Evolutionary conservation across 2,329 filamentous ascomycete genomes (phyloP).

Genomic region (Fusarium devonianum): DNA sequence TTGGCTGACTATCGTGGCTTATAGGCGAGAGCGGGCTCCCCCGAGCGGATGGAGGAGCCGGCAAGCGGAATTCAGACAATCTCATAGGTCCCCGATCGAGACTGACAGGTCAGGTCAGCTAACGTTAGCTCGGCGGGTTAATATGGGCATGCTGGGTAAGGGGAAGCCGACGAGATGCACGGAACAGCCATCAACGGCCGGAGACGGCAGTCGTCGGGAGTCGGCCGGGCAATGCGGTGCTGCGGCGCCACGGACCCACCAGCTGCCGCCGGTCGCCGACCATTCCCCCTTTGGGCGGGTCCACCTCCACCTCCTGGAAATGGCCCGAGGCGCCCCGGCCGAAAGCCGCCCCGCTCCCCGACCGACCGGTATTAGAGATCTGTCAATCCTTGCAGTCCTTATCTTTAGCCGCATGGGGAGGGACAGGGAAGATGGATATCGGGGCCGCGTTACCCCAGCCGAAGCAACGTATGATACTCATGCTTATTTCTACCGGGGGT

Average conservation of each 20-base stretch:
- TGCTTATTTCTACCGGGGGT: slow-evolving; percentile 4
- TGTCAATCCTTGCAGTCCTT: slow-evolving; percentile 1
- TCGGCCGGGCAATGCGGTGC: slow-evolving; percentile 25
- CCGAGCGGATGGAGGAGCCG: background rate
- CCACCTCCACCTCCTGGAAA: slow-evolving; percentile 12
- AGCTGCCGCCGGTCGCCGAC: slow-evolving; percentile 15
- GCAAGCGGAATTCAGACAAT: background rate
- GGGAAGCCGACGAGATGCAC: background rate
- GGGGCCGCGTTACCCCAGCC: background rate
- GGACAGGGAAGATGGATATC: slow-evolving; percentile 1
- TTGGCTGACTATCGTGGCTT: slow-evolving; percentile 2
- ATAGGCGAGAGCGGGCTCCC: slow-evolving; percentile 1
- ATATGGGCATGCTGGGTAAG: slow-evolving; percentile 9
- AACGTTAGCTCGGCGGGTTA: background rate
- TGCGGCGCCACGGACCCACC: slow-evolving; percentile 11
- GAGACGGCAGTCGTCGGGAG: slow-evolving; percentile 7
- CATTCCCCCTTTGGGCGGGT: too few relatives aligned
- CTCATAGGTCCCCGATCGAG: background rate
- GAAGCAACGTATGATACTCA: background rate
- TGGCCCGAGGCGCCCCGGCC: slow-evolving; percentile 17
- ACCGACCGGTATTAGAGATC: slow-evolving; percentile 10
- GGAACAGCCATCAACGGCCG: background rate
- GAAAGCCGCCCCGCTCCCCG: slow-evolving; percentile 31
- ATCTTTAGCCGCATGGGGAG: slow-evolving; percentile 3
- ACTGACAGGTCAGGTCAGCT: background rate